Evolutionary conservation across 2,329 filamentous ascomycete genomes (phyloP).

Genomic region (Corniculantispora saksenae): DNA sequence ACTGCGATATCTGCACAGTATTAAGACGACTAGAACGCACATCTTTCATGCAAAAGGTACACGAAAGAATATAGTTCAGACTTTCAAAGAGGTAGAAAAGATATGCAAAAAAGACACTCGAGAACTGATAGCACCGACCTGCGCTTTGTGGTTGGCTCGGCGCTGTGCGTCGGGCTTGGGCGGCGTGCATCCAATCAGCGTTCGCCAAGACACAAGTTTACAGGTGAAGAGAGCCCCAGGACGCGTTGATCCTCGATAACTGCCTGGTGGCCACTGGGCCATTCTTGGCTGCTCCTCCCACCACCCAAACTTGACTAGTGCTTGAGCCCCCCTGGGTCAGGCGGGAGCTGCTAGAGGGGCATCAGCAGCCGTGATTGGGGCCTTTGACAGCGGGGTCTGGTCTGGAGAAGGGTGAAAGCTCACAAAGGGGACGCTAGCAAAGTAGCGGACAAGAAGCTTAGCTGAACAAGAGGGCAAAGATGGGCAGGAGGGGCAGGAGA

Average conservation of each 20-base stretch:
- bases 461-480: background rate
- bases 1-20: background rate
- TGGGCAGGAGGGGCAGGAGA: background rate
- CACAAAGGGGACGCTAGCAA: background rate
- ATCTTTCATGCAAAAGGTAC: background rate
- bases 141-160: constrained; percentile 1
- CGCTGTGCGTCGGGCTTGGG: background rate
- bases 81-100: too few relatives aligned
- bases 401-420: background rate
- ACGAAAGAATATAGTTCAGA: too few relatives aligned
- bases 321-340: constrained; percentile 2
- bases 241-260: background rate
- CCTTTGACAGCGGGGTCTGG: background rate
- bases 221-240: background rate
- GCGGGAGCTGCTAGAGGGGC: background rate
- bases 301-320: background rate
- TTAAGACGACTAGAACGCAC: background rate
- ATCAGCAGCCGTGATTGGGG: background rate
- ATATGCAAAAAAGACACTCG: background rate
- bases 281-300: background rate
- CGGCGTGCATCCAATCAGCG: constrained; percentile 2
- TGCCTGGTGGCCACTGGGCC: too few relatives aligned
- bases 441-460: background rate
- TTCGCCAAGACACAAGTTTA: too few relatives aligned
- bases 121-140: background rate